Evolutionary conservation across 106 monocot species (phyloP).

Genomic region (Dendrobium nobile): DNA sequence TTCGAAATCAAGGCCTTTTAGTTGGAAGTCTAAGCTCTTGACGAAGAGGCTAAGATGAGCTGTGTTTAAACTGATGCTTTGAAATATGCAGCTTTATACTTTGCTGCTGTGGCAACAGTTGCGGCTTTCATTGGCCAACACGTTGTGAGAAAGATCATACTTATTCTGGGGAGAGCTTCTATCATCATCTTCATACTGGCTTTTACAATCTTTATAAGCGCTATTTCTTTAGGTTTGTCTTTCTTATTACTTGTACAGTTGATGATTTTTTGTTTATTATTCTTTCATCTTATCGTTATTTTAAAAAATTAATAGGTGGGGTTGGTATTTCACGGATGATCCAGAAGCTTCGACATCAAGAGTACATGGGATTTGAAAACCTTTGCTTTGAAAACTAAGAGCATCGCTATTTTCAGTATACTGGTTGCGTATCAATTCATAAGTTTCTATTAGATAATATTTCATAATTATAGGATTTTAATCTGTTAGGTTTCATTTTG

Average conservation of each 20-base stretch:
- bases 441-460: no score
- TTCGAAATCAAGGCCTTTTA: no score
- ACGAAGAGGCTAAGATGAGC: no score
- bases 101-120: constrained; percentile 41
- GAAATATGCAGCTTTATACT: constrained; percentile 52
- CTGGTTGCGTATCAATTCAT: no score
- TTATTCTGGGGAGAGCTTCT: constrained; percentile 76
- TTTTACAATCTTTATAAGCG: constrained; percentile 82
- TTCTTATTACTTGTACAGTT: background rate
- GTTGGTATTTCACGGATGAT: constrained; percentile 7
- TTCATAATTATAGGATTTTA: no score
- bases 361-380: constrained; percentile 10
- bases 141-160: constrained; percentile 63
- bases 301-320: background rate
- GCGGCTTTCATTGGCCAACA: constrained; percentile 76
- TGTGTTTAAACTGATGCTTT: no score
- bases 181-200: constrained; percentile 90
- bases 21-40: no score
- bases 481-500: no score
- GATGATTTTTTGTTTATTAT: background rate
- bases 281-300: background rate
- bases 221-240: constrained; percentile 67
- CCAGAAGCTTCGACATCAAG: background rate
- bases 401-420: no score
- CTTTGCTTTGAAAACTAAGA: background rate